Conservation (phyloP, 106 monocot species). For the Dioscorea dumetorum region DNA sequence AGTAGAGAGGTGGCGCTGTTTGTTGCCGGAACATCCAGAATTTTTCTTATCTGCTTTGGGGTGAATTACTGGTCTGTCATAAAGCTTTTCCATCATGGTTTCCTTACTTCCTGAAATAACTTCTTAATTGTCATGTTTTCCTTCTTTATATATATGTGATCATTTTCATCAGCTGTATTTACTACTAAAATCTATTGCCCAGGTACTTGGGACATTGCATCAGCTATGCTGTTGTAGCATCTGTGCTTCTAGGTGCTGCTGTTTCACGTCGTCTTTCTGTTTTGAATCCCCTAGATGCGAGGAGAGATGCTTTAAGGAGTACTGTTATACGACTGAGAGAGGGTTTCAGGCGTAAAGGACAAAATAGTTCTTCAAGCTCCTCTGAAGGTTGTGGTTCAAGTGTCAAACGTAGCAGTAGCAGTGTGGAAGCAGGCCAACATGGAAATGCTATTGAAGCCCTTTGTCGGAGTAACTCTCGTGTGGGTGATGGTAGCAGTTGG, state of each 20-base stretch:
- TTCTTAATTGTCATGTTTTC: background rate
- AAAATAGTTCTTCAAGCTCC: constrained; percentile 81
- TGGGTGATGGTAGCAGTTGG: constrained; percentile 56
- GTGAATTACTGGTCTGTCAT: constrained; percentile 80
- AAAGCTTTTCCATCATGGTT: constrained; percentile 1
- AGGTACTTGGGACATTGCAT: constrained; percentile 99
- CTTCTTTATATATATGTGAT: background rate
- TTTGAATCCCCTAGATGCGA: constrained; percentile 73
- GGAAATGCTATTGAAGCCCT: constrained; percentile 60
- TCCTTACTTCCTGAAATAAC: background rate
- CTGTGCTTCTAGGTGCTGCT: constrained; percentile 75
- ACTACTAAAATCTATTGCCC: background rate
- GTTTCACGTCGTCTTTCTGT: constrained; percentile 70
- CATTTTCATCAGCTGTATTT: background rate
- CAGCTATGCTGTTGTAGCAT: constrained; percentile 92
- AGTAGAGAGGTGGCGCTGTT: constrained; percentile 63
- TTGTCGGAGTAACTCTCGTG: constrained; percentile 52
- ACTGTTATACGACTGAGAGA: constrained; percentile 93
- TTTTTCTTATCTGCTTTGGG: constrained; percentile 98
- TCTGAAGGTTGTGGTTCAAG: constrained; percentile 97
- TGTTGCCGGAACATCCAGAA: constrained; percentile 83
- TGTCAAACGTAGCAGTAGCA: constrained; percentile 87
- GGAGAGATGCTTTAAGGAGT: constrained; percentile 84
- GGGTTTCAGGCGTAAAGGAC: constrained; percentile 76
- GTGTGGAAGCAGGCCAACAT: constrained; percentile 80